A percentile compares a stretch with the other conserved stretches of the same genome.
These are phyloP conservation scores for Ganoderma sinense DNA, from an alignment of 1,284 basidiomycete genomes.

Conservation along the genomic window DNA sequence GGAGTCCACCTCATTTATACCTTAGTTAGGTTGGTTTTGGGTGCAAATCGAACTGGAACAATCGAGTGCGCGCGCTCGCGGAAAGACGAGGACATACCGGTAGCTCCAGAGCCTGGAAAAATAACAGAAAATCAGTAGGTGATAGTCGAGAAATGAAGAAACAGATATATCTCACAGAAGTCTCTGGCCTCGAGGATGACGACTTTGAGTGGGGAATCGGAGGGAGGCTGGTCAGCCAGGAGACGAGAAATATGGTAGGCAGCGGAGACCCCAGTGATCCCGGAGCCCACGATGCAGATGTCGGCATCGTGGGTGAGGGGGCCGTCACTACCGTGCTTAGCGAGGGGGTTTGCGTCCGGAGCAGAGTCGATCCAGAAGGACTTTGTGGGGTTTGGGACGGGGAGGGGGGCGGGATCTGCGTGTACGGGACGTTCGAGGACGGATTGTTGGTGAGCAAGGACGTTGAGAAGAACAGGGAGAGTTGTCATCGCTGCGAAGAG, in stretches of 20 bases:
- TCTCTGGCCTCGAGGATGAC: slow-evolving; percentile 79
- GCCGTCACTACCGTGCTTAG: slow-evolving; percentile 67
- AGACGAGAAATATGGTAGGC: slow-evolving; percentile 68
- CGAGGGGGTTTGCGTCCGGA: slow-evolving; percentile 68
- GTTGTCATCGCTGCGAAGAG: slow-evolving; percentile 26
- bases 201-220: slow-evolving; percentile 47
- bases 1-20: no score
- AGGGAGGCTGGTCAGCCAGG: slow-evolving; percentile 40
- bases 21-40: no score
- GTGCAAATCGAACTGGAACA: no score
- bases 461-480: slow-evolving; percentile 34
- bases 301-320: slow-evolving; percentile 64
- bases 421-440: slow-evolving; percentile 24
- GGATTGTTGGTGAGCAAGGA: slow-evolving; percentile 31
- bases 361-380: slow-evolving; percentile 74
- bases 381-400: slow-evolving; percentile 65
- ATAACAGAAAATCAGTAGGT: neutral
- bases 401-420: slow-evolving; percentile 45
- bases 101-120: slow-evolving; percentile 77
- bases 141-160: neutral
- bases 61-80: no score
- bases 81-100: slow-evolving; percentile 66
- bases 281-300: slow-evolving; percentile 79
- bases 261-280: slow-evolving; percentile 77
- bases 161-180: slow-evolving; percentile 64